Percentiles rank a stretch among this genome's conserved stretches.
phyloP scores from a whole-genome alignment of 1,139 yeast genomes.

The Geotrichum reessii region DNA sequence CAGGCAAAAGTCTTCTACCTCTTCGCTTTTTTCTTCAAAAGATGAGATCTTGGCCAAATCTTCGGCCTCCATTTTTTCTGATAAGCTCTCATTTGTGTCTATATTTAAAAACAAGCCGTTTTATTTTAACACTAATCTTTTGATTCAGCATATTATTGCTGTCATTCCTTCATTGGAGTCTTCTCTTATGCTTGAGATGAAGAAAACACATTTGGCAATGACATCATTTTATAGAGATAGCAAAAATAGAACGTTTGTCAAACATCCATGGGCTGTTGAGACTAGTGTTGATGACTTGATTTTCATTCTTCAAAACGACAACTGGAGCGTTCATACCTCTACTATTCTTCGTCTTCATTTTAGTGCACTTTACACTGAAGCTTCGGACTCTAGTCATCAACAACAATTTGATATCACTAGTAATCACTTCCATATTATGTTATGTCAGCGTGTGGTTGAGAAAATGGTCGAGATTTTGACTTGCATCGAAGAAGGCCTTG shows the following conservation, averaged over 20 bases:
- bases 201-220: constrained; percentile 5
- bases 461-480: constrained; percentile 20
- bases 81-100: not conserved
- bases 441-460: constrained; percentile 26
- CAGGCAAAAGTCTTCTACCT: not conserved
- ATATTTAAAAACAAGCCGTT: constrained; percentile 8
- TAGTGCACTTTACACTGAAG: constrained; percentile 13
- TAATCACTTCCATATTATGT: constrained; percentile 23
- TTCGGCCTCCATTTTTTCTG: not conserved
- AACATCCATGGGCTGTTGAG: constrained; percentile 12
- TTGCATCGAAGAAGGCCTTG: constrained; percentile 20
- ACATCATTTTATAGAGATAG: constrained; percentile 11
- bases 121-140: constrained; percentile 10
- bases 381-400: constrained; percentile 11
- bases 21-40: not conserved
- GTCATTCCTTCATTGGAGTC: constrained; percentile 18
- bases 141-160: constrained; percentile 8
- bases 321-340: constrained; percentile 18
- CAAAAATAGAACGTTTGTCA: constrained; percentile 3
- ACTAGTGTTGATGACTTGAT: constrained; percentile 13
- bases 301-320: constrained; percentile 16
- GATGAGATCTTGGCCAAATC: not conserved
- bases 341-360: constrained; percentile 18
- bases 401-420: constrained; percentile 25
- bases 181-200: constrained; percentile 14